These are phyloP conservation scores for Leucosporidium yakuticum DNA, from an alignment of 768 basidiomycete genomes.

Conservation along the genomic window DNA sequence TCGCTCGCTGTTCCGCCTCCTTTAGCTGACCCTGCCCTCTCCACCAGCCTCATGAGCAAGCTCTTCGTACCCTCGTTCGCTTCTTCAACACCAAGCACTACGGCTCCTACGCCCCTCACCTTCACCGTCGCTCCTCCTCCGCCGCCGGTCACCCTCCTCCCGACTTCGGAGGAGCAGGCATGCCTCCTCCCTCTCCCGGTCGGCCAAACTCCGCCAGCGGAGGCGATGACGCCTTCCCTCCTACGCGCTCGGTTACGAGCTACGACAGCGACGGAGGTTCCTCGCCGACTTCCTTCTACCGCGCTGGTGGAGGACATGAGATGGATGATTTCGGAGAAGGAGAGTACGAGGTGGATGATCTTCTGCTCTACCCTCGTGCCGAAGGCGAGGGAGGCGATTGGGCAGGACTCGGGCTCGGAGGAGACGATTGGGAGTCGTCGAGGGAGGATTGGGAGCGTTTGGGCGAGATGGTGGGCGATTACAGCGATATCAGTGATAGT, in stretches of 20 bases:
- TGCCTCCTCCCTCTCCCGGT: slow-evolving; percentile 34
- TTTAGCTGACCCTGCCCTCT: not conserved
- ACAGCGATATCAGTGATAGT: slow-evolving; percentile 85
- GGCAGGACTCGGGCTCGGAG: slow-evolving; percentile 42
- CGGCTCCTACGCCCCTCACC: slow-evolving; percentile 51
- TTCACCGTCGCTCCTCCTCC: slow-evolving; percentile 70
- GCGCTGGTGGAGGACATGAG: slow-evolving; percentile 78
- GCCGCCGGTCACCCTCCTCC: slow-evolving; percentile 55
- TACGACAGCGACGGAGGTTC: slow-evolving; percentile 23
- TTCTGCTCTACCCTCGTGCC: slow-evolving; percentile 54
- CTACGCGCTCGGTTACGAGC: slow-evolving; percentile 52
- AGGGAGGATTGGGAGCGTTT: slow-evolving; percentile 70
- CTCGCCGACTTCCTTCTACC: slow-evolving; percentile 50
- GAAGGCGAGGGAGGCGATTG: slow-evolving; percentile 47
- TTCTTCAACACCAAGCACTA: slow-evolving; percentile 95
- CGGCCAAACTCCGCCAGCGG: slow-evolving; percentile 23
- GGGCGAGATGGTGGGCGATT: slow-evolving; percentile 63
- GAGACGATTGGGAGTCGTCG: slow-evolving; percentile 32
- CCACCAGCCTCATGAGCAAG: slow-evolving; percentile 82
- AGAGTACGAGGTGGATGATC: slow-evolving; percentile 92
- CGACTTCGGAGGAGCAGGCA: slow-evolving; percentile 29
- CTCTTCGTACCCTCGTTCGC: slow-evolving; percentile 83
- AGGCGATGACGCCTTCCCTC: slow-evolving; percentile 86
- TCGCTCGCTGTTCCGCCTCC: not conserved
- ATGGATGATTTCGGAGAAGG: slow-evolving; percentile 79